A percentile compares a stretch with the other conserved stretches of the same genome.
phyloP scores from a whole-genome alignment of 805 yeast species.

The Candida hungchunana region DNA sequence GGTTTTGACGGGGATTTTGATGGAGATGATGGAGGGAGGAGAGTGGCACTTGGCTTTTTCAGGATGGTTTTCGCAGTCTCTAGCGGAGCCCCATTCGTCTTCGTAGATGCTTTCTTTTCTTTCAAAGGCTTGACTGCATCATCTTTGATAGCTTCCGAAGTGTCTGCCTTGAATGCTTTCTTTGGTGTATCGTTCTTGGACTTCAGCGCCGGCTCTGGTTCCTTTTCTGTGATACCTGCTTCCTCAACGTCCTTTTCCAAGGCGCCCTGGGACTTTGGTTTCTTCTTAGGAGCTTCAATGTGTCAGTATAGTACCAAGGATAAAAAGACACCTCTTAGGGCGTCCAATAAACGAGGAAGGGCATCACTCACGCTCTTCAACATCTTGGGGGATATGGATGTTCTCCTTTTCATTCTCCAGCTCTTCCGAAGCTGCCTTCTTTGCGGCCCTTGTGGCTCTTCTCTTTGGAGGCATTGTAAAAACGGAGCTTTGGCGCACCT shows the following conservation, averaged over 20 bases:
- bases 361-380: conserved; percentile 9
- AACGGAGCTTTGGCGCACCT: too few relatives aligned
- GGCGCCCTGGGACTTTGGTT: neutral
- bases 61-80: neutral
- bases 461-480: conserved; percentile 21
- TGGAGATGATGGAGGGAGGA: conserved; percentile 6
- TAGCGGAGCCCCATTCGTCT: neutral
- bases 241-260: conserved; percentile 3
- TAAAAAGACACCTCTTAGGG: too few relatives aligned
- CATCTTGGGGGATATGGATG: neutral
- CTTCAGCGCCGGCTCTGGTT: neutral
- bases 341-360: too few relatives aligned
- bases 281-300: conserved; percentile 8
- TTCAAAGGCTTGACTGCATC: neutral
- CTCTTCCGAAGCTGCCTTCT: conserved; percentile 8
- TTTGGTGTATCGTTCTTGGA: conserved; percentile 2
- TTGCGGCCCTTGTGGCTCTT: conserved; percentile 21
- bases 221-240: neutral
- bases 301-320: too few relatives aligned
- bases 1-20: conserved; percentile 4
- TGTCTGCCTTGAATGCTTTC: neutral
- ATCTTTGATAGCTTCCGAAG: neutral
- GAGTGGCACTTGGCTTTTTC: conserved; percentile 4
- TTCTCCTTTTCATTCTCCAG: neutral
- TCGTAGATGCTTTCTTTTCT: neutral